These are phyloP conservation scores for Hylodesmum podocarpum DNA, from an alignment of 306 rosid genomes.

Conservation along the genomic window DNA sequence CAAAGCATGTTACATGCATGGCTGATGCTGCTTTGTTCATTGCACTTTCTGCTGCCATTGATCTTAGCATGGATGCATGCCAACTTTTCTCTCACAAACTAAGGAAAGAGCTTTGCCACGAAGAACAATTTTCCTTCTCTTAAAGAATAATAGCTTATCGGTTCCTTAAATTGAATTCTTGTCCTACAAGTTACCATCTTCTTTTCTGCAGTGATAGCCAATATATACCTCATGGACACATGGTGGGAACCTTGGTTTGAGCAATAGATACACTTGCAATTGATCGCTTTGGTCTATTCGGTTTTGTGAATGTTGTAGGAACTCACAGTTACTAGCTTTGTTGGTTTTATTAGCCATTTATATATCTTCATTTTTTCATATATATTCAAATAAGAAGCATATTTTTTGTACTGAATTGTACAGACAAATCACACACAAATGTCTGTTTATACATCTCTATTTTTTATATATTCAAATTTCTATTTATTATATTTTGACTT, in stretches of 20 bases:
- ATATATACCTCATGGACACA: slow-evolving; percentile 4
- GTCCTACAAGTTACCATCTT: not conserved
- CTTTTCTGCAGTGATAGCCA: slow-evolving; percentile 54
- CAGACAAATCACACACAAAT: slow-evolving; percentile 31
- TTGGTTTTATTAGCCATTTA: not conserved
- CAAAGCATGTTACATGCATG: slow-evolving; percentile 86
- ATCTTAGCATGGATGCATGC: slow-evolving; percentile 98
- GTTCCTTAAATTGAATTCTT: not conserved
- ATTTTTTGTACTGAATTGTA: slow-evolving; percentile 37
- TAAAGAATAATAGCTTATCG: not conserved
- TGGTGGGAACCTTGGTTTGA: slow-evolving; percentile 43
- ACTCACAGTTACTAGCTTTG: slow-evolving; percentile 33
- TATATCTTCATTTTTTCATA: too few relatives aligned
- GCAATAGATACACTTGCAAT: slow-evolving; percentile 18
- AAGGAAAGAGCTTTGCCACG: slow-evolving; percentile 83
- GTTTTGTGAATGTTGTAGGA: slow-evolving; percentile 18
- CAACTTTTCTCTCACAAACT: slow-evolving; percentile 77
- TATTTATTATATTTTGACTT: not conserved
- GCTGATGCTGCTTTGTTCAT: slow-evolving; percentile 90
- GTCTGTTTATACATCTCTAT: slow-evolving; percentile 1
- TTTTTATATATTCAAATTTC: not conserved
- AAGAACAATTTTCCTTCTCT: slow-evolving; percentile 48
- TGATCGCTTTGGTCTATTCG: not conserved
- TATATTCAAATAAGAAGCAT: too few relatives aligned
- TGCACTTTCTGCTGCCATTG: slow-evolving; percentile 90